Base-by-base conservation (phyloP, 352 stramenopile species). In the Phytophthora europaea region DNA sequence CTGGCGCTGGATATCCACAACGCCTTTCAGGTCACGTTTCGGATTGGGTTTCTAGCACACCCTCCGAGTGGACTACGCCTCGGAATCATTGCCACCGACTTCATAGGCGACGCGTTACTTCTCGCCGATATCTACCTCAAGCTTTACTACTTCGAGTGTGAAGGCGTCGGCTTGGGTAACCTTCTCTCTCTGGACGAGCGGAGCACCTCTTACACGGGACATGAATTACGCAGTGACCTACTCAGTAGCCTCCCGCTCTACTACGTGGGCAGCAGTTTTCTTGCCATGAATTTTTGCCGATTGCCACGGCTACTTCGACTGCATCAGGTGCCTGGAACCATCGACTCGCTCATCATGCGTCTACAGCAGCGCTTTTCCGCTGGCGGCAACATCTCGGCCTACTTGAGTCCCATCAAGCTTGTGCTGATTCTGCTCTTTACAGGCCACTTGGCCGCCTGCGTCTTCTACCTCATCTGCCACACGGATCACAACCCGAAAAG, bases 141-240 rank as follows among this genome's bases (percentile, higher is more conserved):
- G 47, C 70, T 94, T 3, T 92, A 91, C 50, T 93, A 91, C 67
- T 94, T 95, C 13, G 86, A 92, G 56, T 93, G 86, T 28, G 81
- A 95, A 20, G 62, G 68, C 0, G 72, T 68, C 16, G 85, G 86
- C 0, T 64, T 92, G 31, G 48, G 48, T 0, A 93, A 92, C 26
- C 54, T 95, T 4, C 33, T 88, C n/a, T 83, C 80, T n/a, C 70
- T 82, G 31, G 67, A 75, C 3, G 76, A 93, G 13, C 75, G 65
- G 1, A 83, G 88, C 36, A 59, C 48, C 18, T 78, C 78, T 7
- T 94, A 94, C 40, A 67, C 52, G 2, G 53, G 67, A 3, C 72
- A 82, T 55, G 74, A 75, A 6, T 34, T 94, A 8, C 80, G 73
- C 15, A 61, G 71, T 13, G 85, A 93, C 62, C 10, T 92, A 3